Base-by-base conservation (phyloP, 2,329 filamentous ascomycete genomes). In the Phialocephala sp. region DNA sequence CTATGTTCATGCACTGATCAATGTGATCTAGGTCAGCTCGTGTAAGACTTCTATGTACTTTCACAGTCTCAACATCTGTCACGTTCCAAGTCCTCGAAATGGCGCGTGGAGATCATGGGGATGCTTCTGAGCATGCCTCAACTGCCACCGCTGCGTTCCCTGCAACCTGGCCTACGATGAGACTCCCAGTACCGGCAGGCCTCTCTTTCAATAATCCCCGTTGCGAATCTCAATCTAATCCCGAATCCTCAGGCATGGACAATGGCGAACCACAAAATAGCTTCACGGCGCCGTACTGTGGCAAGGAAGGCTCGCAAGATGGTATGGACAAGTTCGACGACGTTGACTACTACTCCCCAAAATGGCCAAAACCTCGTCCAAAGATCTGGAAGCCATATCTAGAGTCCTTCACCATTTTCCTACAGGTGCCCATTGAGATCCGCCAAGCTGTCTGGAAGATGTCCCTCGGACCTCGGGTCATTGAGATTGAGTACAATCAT, bases 361-460 rank as follows among this genome's bases (percentile, higher is more conserved):
- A 43, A 35, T 56, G 37, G 57, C 20, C n/a, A 43, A 50, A 47
- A 43, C 15, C 27, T 60, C 43, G 37, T 60, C 41, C 45, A n/a
- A 45, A 37, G 59, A 24, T 36, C 18, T 55, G 43, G 56, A 43
- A 54, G 36, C 35, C 50, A 15, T 55, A 12, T 18, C 54, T 57
- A 18, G 39, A 55, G 12, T 43, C 62, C 6, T 70, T 71, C 54
- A 39, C 50, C 4, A 5, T 43, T 8, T 72, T 72, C 22, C 18
- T 35, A 15, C 59, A 63, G 6, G 65, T 72, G 24, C 72, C 72
- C 14, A 58, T 47, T 14, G 72, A 74, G 41, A 55, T 72, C 8
- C 66, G 67, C 8, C 20, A 22, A 1, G 68, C 62, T 8, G 70
- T 71, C 11, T 74, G 69, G 69, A 35, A 65, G 0, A 37, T 68